These are phyloP conservation scores for Corchorus capsularis DNA, from an alignment of 345 rosid genomes.

Conservation along the genomic window DNA sequence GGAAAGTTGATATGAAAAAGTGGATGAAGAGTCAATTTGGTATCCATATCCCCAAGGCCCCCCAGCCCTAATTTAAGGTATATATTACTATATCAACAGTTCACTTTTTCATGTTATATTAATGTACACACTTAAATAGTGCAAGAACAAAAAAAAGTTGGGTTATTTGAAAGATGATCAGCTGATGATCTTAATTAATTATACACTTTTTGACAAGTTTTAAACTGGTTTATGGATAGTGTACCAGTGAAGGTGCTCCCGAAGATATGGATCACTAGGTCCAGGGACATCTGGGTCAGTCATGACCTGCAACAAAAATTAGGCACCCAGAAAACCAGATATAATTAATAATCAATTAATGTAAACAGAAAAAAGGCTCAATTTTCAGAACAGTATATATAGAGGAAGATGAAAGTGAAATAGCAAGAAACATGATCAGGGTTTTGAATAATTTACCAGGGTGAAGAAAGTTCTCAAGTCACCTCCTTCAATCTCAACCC, in stretches of 20 bases:
- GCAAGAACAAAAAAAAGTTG: not conserved
- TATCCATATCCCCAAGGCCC: no score
- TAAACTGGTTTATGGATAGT: not conserved
- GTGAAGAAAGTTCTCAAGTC: constrained; percentile 67
- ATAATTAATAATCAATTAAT: no score
- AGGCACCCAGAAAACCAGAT: not conserved
- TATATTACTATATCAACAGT: no score
- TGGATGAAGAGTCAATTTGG: no score
- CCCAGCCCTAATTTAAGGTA: no score
- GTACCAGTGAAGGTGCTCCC: constrained; percentile 74
- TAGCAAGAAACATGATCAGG: no score
- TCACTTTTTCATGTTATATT: no score
- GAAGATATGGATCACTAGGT: constrained; percentile 66
- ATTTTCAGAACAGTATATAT: no score
- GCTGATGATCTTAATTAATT: not conserved
- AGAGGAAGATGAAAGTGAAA: no score
- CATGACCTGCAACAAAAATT: constrained; percentile 47
- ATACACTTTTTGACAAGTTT: no score
- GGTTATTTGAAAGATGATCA: not conserved
- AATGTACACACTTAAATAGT: no score
- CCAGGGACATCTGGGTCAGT: constrained; percentile 76
- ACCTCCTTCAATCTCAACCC: constrained; percentile 41
- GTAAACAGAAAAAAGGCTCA: not conserved
- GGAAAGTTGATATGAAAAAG: no score
- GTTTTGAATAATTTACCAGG: constrained; percentile 37